Evolutionary conservation across 179 eudicot genomes (phyloP).

Genomic region (Gypsophila paniculata): DNA sequence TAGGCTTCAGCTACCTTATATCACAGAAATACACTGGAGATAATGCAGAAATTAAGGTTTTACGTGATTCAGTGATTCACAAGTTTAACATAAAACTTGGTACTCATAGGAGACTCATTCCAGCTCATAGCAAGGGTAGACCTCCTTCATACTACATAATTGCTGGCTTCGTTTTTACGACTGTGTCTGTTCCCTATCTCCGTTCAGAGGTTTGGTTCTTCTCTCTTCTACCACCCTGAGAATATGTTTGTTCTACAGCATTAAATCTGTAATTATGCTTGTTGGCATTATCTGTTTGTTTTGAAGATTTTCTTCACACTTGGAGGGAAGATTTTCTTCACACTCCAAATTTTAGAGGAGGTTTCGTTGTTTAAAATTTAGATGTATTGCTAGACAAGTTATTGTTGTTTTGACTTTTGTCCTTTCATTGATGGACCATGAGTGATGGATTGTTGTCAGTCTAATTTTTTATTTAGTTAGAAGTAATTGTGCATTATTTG

Average conservation of each 20-base stretch:
- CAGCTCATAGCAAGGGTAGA: constrained; percentile 78
- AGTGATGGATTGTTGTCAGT: not conserved
- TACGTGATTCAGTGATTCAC: constrained; percentile 54
- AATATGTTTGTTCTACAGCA: not conserved
- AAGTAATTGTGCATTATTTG: not conserved
- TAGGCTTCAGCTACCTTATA: constrained; percentile 85
- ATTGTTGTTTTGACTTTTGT: not conserved
- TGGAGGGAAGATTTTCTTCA: too few species aligned
- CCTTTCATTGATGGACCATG: not conserved
- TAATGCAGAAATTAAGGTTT: constrained; percentile 58
- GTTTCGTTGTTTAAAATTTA: too few species aligned
- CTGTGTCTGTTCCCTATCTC: constrained; percentile 82
- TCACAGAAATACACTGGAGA: constrained; percentile 90
- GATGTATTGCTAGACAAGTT: too few species aligned
- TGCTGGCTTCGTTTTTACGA: constrained; percentile 85
- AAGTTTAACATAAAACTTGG: constrained; percentile 58
- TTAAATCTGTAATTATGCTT: not conserved
- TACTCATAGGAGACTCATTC: constrained; percentile 63
- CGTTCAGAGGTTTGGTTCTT: constrained; percentile 65
- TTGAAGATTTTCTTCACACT: not conserved
- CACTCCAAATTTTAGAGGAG: too few species aligned
- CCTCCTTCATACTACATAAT: constrained; percentile 93
- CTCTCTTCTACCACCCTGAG: not conserved
- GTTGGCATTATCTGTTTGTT: not conserved
- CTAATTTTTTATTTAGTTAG: not conserved